phyloP scores from a whole-genome alignment of 2,329 filamentous ascomycete species.

The Diaporthe vexans region DNA sequence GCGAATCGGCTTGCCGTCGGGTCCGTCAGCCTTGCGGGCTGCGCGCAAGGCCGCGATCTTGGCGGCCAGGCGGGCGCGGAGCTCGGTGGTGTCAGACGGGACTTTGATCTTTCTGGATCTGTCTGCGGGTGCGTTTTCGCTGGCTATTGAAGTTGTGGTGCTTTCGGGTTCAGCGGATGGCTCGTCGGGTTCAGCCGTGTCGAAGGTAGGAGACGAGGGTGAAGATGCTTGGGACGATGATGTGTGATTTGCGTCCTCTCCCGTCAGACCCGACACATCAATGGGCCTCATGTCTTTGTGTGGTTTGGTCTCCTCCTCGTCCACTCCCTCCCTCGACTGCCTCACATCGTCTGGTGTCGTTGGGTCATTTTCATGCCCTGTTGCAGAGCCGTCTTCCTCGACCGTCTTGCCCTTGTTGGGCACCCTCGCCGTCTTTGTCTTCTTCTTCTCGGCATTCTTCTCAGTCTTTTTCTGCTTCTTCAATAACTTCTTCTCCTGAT shows the following conservation, averaged over 20 bases:
- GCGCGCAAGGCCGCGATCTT: constrained; percentile 89
- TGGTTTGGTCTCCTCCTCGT: constrained; percentile 44
- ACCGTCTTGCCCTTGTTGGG: background rate
- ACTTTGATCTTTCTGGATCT: constrained; percentile 77
- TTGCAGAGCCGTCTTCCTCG: constrained; percentile 51
- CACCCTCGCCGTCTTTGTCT: constrained; percentile 42
- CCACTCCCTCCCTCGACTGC: constrained; percentile 48
- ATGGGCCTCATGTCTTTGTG: constrained; percentile 56
- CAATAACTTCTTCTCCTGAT: constrained; percentile 39
- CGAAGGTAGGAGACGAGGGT: constrained; percentile 73
- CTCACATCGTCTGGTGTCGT: constrained; percentile 37
- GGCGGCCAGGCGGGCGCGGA: constrained; percentile 84
- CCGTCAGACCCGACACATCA: constrained; percentile 63
- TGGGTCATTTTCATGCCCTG: constrained; percentile 56
- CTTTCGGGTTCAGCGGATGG: constrained; percentile 63
- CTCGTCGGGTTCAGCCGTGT: constrained; percentile 60
- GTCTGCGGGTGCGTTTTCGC: constrained; percentile 70
- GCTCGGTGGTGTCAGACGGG: constrained; percentile 79
- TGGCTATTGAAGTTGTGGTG: constrained; percentile 78
- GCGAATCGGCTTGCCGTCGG: constrained; percentile 84
- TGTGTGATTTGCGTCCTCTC: constrained; percentile 57
- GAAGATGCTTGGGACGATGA: constrained; percentile 63
- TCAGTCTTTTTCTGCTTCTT: constrained; percentile 46
- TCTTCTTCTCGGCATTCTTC: constrained; percentile 46
- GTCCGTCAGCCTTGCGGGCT: constrained; percentile 87